Conservation (phyloP, 2,329 filamentous ascomycete genomes). For the Talaromyces sp. region DNA sequence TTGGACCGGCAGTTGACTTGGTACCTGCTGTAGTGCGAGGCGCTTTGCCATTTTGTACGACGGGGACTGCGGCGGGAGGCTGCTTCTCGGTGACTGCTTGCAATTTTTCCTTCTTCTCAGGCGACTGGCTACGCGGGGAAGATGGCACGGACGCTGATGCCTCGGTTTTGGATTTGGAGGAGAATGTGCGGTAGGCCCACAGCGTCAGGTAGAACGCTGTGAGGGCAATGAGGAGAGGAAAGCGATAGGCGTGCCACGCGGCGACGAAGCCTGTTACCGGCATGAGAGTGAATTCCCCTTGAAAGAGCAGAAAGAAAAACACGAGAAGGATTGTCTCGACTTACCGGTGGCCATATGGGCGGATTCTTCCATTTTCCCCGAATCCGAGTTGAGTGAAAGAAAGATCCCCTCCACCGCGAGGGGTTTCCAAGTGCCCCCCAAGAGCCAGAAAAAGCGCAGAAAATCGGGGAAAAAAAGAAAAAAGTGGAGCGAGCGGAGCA, state of each 20-base stretch:
- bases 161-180: slow-evolving; percentile 29
- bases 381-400: not conserved
- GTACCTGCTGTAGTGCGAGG: slow-evolving; percentile 3
- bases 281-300: not conserved
- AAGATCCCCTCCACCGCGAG: not conserved
- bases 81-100: slow-evolving; percentile 4
- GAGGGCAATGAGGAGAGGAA: slow-evolving; percentile 47
- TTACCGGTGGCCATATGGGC: not conserved
- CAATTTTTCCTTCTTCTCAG: slow-evolving; percentile 24
- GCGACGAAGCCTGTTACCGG: slow-evolving; percentile 39
- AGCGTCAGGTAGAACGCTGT: slow-evolving; percentile 40
- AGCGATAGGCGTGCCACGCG: slow-evolving; percentile 53
- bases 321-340: not conserved
- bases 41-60: not conserved
- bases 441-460: not conserved
- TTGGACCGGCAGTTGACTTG: slow-evolving; percentile 32
- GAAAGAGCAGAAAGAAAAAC: not conserved
- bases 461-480: not conserved
- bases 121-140: slow-evolving; percentile 34
- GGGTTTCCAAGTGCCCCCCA: no score
- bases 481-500: slow-evolving; percentile 2
- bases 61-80: not conserved
- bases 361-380: not conserved
- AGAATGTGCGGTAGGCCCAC: slow-evolving; percentile 26
- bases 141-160: slow-evolving; percentile 35